phyloP scores from a whole-genome alignment of 2,329 filamentous ascomycete species.

The Colletotrichum noveboracense region DNA sequence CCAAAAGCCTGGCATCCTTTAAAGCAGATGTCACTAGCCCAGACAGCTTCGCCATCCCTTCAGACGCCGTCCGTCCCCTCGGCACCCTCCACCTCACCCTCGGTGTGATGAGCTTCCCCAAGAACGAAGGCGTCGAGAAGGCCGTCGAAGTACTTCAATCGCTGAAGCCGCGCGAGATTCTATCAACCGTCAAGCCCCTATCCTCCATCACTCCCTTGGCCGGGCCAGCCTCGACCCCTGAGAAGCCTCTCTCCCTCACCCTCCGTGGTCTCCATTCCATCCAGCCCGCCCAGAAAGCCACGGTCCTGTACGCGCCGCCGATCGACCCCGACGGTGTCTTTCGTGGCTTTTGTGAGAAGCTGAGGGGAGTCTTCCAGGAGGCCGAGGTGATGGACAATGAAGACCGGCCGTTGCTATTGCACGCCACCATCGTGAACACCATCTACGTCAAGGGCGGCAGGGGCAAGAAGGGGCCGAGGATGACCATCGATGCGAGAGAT shows the following conservation, averaged over 20 bases:
- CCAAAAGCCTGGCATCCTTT: constrained; percentile 67
- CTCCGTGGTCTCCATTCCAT: constrained; percentile 66
- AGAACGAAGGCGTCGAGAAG: constrained; percentile 46
- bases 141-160: constrained; percentile 45
- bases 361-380: constrained; percentile 60
- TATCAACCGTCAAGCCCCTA: constrained; percentile 30
- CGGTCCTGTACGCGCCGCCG: constrained; percentile 71
- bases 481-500: constrained; percentile 59
- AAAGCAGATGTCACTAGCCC: constrained; percentile 57
- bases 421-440: constrained; percentile 88
- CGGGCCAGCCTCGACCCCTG: constrained; percentile 1
- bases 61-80: constrained; percentile 73
- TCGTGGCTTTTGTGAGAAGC: constrained; percentile 59
- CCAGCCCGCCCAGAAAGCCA: constrained; percentile 56
- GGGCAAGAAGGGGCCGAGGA: constrained; percentile 36
- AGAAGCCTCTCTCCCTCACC: constrained; percentile 43
- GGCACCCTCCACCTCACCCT: constrained; percentile 86
- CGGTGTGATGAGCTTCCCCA: constrained; percentile 79
- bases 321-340: constrained; percentile 57
- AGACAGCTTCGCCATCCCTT: constrained; percentile 58
- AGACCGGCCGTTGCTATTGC: constrained; percentile 71
- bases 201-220: constrained; percentile 20
- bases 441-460: constrained; percentile 67
- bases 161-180: constrained; percentile 43
- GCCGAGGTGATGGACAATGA: constrained; percentile 63